Conservation (phyloP, 768 basidiomycete species). For the Neoboletus brunneissimus region DNA sequence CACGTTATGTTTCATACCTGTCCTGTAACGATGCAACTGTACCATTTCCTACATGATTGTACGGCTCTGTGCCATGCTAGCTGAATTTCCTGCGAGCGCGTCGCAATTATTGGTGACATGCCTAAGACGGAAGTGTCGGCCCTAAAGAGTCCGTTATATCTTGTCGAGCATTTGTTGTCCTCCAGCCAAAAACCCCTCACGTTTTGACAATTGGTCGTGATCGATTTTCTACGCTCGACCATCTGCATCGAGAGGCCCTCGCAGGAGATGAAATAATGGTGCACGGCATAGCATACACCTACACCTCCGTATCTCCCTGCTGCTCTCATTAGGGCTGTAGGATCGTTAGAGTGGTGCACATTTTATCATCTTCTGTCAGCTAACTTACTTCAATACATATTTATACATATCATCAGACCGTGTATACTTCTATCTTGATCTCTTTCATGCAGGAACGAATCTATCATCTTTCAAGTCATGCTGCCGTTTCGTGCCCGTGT, state of each 20-base stretch:
- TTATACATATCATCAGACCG: background rate
- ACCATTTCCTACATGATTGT: background rate
- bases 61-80: background rate
- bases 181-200: slow-evolving; percentile 38
- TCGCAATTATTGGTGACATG: background rate
- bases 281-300: slow-evolving; percentile 85
- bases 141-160: slow-evolving; percentile 29
- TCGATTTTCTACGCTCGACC: slow-evolving; percentile 37
- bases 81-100: background rate
- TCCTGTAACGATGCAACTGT: background rate
- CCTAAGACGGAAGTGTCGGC: slow-evolving; percentile 24
- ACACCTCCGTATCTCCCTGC: slow-evolving; percentile 87
- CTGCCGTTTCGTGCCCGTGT: background rate
- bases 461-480: background rate
- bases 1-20: background rate
- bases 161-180: background rate
- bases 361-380: slow-evolving; percentile 26
- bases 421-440: background rate
- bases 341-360: slow-evolving; percentile 90
- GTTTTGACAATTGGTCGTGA: slow-evolving; percentile 45
- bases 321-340: slow-evolving; percentile 52
- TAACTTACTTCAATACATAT: background rate
- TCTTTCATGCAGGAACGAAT: background rate
- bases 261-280: slow-evolving; percentile 90
- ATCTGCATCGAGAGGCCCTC: slow-evolving; percentile 58